A percentile compares a stretch with the other conserved stretches of the same genome.
These are phyloP conservation scores for Gryganskiella cystojenkinii DNA, from an alignment of 192 early-diverging fungal genomes.

Conservation along the genomic window DNA sequence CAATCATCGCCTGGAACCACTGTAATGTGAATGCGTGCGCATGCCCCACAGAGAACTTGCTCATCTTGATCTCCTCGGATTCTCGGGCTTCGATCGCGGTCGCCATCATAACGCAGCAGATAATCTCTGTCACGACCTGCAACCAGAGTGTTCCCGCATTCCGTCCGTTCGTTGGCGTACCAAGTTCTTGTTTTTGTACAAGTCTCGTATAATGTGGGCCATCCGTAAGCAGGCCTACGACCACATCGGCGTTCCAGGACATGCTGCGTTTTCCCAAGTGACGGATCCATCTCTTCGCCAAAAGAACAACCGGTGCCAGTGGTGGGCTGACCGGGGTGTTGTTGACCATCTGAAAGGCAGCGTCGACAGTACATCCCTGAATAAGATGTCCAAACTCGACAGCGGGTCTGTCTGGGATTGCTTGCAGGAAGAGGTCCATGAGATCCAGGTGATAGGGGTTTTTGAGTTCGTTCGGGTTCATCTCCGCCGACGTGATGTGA, in stretches of 20 bases:
- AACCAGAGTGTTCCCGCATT: constrained; percentile 32
- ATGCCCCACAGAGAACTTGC: constrained; percentile 42
- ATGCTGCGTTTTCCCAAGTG: constrained; percentile 40
- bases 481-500: constrained; percentile 37
- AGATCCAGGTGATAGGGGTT: constrained; percentile 45
- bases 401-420: constrained; percentile 35
- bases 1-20: constrained; percentile 43
- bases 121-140: constrained; percentile 36
- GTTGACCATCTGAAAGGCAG: constrained; percentile 24
- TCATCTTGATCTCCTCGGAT: constrained; percentile 24
- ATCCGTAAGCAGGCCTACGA: constrained; percentile 34
- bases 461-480: constrained; percentile 50
- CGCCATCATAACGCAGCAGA: constrained; percentile 47
- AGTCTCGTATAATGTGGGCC: constrained; percentile 12
- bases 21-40: constrained; percentile 30
- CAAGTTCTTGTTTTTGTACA: constrained; percentile 31
- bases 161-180: constrained; percentile 9
- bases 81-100: constrained; percentile 42
- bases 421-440: constrained; percentile 42
- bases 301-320: constrained; percentile 30
- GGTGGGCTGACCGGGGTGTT: constrained; percentile 7
- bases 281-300: constrained; percentile 43
- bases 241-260: constrained; percentile 37
- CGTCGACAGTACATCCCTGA: constrained; percentile 27
- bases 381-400: constrained; percentile 45